phyloP scores from a whole-genome alignment of 192 early-diverging fungal species.

The Thamnidium elegans region DNA sequence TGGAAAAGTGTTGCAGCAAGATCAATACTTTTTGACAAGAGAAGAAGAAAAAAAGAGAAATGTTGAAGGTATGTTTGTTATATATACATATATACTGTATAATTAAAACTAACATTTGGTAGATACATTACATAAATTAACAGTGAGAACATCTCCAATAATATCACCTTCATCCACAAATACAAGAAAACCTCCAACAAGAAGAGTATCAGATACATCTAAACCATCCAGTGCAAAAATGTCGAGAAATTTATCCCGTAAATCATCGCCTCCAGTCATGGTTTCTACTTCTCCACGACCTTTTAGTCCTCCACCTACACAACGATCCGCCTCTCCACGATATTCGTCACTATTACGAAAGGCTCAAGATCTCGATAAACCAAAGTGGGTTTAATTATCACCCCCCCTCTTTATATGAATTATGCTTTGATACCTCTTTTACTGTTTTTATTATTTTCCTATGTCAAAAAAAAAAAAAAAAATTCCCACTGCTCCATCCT shows the following conservation, averaged over 20 bases:
- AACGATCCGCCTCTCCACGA: conserved; percentile 1
- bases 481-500: too few relatives aligned
- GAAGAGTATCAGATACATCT: conserved; percentile 2
- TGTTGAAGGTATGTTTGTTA: not conserved
- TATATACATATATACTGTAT: not conserved
- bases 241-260: conserved; percentile 6
- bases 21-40: not conserved
- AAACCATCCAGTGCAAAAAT: conserved; percentile 10
- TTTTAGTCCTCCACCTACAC: not conserved
- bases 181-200: not conserved
- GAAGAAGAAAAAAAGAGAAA: conserved; percentile 6
- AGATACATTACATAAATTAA: not conserved
- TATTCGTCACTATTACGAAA: conserved; percentile 12
- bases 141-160: conserved; percentile 4
- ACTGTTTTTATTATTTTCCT: too few relatives aligned
- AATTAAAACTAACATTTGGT: not conserved
- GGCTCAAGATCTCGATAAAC: conserved; percentile 11
- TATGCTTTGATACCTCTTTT: not conserved
- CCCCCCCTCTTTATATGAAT: not conserved
- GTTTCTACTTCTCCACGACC: not conserved
- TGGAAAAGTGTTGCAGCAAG: conserved; percentile 14
- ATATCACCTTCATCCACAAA: not conserved
- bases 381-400: conserved; percentile 14
- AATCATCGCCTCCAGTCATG: conserved; percentile 7
- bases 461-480: too few relatives aligned